These are phyloP conservation scores for Cyberlindnera saturnus DNA, from an alignment of 805 yeast species.

Conservation along the genomic window DNA sequence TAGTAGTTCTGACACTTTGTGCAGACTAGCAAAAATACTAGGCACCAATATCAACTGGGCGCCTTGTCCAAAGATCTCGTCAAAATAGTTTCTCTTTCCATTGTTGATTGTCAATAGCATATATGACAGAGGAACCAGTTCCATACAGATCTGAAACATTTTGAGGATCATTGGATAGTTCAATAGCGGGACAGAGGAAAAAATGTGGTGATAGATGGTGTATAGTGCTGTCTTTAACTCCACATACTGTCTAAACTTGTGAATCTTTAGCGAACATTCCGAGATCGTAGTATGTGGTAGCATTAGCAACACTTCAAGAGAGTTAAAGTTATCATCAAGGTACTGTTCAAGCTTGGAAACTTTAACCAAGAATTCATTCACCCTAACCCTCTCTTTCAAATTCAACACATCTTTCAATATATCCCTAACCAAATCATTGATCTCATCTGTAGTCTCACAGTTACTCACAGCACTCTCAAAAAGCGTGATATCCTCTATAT, in stretches of 20 bases:
- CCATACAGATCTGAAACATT: constrained; percentile 16
- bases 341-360: constrained; percentile 33
- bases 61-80: constrained; percentile 19
- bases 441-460: constrained; percentile 25
- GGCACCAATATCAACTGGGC: constrained; percentile 21
- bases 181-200: constrained; percentile 13
- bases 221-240: constrained; percentile 22
- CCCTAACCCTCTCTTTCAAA: constrained; percentile 31
- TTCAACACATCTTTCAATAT: constrained; percentile 35
- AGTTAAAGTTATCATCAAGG: constrained; percentile 22
- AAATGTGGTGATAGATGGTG: constrained; percentile 21
- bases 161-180: constrained; percentile 8
- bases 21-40: constrained; percentile 13
- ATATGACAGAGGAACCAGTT: constrained; percentile 20
- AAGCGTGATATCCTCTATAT: constrained; percentile 31
- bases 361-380: constrained; percentile 31
- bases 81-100: constrained; percentile 21
- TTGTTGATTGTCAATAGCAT: constrained; percentile 21
- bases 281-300: constrained; percentile 13
- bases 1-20: constrained; percentile 16
- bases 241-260: constrained; percentile 23
- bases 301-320: constrained; percentile 24
- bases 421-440: constrained; percentile 26
- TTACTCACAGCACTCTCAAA: constrained; percentile 36
- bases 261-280: constrained; percentile 21